Conservation (phyloP, 2,329 filamentous ascomycete species). For the Thielaviopsis populi region DNA sequence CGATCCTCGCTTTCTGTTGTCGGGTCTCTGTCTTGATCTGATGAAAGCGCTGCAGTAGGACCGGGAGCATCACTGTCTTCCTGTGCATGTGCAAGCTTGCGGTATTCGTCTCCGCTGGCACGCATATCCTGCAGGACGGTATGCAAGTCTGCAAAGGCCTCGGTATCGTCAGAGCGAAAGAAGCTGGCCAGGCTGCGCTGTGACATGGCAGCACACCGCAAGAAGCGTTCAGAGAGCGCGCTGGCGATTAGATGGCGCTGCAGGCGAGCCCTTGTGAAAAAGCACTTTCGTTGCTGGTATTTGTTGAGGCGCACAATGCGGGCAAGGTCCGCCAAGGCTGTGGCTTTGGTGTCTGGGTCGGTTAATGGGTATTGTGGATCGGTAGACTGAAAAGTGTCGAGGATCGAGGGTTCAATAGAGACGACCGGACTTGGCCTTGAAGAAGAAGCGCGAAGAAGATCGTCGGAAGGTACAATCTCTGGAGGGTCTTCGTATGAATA, state of each 20-base stretch:
- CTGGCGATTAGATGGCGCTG: constrained; percentile 62
- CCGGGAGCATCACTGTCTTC: constrained; percentile 50
- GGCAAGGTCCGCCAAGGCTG: constrained; percentile 61
- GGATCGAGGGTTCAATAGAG: background rate
- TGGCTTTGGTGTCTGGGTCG: constrained; percentile 42
- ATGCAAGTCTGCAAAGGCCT: constrained; percentile 57
- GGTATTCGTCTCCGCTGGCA: constrained; percentile 58
- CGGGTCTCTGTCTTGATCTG: constrained; percentile 26
- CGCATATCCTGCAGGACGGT: constrained; percentile 67
- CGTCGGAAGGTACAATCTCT: constrained; percentile 8
- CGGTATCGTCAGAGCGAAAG: constrained; percentile 67
- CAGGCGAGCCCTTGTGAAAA: constrained; percentile 55
- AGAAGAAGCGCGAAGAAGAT: background rate
- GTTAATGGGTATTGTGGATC: constrained; percentile 40
- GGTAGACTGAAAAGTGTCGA: constrained; percentile 49
- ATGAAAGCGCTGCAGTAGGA: constrained; percentile 13
- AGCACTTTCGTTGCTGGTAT: constrained; percentile 68
- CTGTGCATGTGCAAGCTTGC: constrained; percentile 55
- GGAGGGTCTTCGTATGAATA: constrained; percentile 10
- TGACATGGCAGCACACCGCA: constrained; percentile 58
- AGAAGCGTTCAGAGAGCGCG: constrained; percentile 58
- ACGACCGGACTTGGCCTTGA: background rate
- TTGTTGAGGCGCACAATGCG: constrained; percentile 63
- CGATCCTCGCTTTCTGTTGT: constrained; percentile 22
- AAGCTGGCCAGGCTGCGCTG: constrained; percentile 63